phyloP scores from a whole-genome alignment of 768 basidiomycete genomes.

The Floccularia luteovirens region DNA sequence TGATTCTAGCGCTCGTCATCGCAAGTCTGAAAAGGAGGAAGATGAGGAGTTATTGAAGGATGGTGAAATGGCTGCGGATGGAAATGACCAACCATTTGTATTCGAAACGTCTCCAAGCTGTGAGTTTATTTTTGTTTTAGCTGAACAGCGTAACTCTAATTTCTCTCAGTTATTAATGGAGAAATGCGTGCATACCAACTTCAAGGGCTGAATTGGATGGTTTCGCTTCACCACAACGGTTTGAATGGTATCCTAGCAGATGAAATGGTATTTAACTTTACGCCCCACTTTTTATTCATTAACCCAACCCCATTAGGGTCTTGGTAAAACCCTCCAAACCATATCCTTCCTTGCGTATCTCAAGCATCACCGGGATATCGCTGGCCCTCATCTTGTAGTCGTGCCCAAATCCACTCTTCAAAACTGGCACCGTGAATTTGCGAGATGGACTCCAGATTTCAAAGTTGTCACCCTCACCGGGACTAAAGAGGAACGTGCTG shows the following conservation, averaged over 20 bases:
- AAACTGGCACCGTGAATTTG: slow-evolving; percentile 95
- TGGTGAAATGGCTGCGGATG: slow-evolving; percentile 70
- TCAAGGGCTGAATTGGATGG: slow-evolving; percentile 97
- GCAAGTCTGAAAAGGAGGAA: slow-evolving; percentile 97
- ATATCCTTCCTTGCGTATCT: slow-evolving; percentile 96
- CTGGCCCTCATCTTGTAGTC: slow-evolving; percentile 89
- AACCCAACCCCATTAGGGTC: slow-evolving; percentile 44
- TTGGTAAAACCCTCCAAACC: slow-evolving; percentile 97
- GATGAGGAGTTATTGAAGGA: slow-evolving; percentile 93
- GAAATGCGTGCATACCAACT: slow-evolving; percentile 91
- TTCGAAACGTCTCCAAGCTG: slow-evolving; percentile 94
- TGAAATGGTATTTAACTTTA: slow-evolving; percentile 62
- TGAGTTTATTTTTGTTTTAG: slow-evolving; percentile 27
- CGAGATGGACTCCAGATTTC: slow-evolving; percentile 86
- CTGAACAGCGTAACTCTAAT: neutral
- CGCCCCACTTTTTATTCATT: slow-evolving; percentile 7
- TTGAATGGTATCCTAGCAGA: slow-evolving; percentile 96
- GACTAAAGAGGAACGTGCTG: slow-evolving; percentile 81
- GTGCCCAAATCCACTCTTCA: slow-evolving; percentile 98
- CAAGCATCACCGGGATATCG: slow-evolving; percentile 67
- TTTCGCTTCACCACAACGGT: slow-evolving; percentile 91
- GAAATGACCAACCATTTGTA: slow-evolving; percentile 86
- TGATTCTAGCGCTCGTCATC: slow-evolving; percentile 73
- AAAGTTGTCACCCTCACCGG: slow-evolving; percentile 78
- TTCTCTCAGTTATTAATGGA: slow-evolving; percentile 70